A percentile compares a stretch with the other conserved stretches of the same genome.
These are phyloP conservation scores for Fusarium avenaceum DNA, from an alignment of 2,329 filamentous ascomycete genomes.

Conservation along the genomic window DNA sequence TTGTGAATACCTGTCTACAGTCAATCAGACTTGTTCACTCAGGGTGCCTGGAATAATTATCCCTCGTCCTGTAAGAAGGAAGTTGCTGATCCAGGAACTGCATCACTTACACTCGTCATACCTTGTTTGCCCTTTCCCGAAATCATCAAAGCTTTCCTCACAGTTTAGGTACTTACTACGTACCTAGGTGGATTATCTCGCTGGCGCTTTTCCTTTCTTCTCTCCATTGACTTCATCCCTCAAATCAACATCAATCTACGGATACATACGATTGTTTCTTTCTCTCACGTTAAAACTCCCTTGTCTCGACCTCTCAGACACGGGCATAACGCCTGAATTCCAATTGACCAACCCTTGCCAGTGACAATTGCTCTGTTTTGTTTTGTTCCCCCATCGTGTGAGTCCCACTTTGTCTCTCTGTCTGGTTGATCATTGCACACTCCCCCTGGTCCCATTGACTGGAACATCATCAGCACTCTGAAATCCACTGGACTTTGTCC, in stretches of 20 bases:
- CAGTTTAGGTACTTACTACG: neutral
- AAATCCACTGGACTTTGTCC: slow-evolving; percentile 33
- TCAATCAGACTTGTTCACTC: slow-evolving; percentile 1
- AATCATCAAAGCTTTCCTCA: slow-evolving; percentile 26
- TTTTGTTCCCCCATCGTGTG: slow-evolving; percentile 33
- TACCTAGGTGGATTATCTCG: neutral
- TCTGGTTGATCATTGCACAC: slow-evolving; percentile 6
- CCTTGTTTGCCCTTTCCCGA: neutral
- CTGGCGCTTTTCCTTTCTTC: slow-evolving; percentile 1
- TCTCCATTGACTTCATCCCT: slow-evolving; percentile 2
- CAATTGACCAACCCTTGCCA: slow-evolving; percentile 26
- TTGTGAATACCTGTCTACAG: neutral
- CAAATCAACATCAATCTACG: slow-evolving; percentile 1
- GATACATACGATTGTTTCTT: neutral
- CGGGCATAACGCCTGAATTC: slow-evolving; percentile 23
- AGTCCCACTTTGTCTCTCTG: slow-evolving; percentile 31
- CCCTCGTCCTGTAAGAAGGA: slow-evolving; percentile 16
- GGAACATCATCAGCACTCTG: slow-evolving; percentile 36
- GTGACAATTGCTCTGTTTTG: slow-evolving; percentile 33
- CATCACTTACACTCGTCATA: slow-evolving; percentile 4
- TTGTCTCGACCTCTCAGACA: slow-evolving; percentile 24
- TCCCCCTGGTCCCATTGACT: slow-evolving; percentile 27
- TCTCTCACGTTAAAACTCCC: slow-evolving; percentile 12
- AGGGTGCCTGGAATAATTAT: slow-evolving; percentile 28
- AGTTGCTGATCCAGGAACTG: slow-evolving; percentile 17